phyloP scores from a whole-genome alignment of 192 early-diverging fungal genomes.

The Coemansia sp. region DNA sequence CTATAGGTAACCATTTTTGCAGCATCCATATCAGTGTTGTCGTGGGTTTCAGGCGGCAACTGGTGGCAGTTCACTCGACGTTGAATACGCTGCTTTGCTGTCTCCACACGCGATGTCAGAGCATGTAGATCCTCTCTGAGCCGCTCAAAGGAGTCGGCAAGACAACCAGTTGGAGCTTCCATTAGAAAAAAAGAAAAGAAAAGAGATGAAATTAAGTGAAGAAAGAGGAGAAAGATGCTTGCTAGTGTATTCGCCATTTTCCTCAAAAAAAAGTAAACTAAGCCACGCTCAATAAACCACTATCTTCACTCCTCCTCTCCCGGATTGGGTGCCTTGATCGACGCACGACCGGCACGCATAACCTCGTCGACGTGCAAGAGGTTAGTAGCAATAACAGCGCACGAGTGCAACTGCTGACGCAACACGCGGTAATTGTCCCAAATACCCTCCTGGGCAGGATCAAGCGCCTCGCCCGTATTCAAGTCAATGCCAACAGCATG shows the following conservation, averaged over 20 bases:
- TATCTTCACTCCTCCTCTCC: constrained; percentile 36
- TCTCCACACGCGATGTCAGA: too few species aligned
- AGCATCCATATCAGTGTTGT: too few species aligned
- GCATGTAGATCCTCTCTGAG: too few species aligned
- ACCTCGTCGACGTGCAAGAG: constrained; percentile 98
- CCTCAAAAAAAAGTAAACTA: background rate
- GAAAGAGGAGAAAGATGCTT: background rate
- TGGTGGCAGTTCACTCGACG: too few species aligned
- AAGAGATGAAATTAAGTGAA: background rate
- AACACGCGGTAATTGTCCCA: constrained; percentile 99
- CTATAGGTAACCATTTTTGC: too few species aligned
- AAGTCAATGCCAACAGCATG: constrained; percentile 95
- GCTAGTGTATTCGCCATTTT: background rate
- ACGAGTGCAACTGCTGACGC: constrained; percentile 95
- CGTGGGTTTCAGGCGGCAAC: too few species aligned
- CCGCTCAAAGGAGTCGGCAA: too few species aligned
- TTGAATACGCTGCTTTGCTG: too few species aligned
- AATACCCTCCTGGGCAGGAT: constrained; percentile 91
- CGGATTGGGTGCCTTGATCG: constrained; percentile 56
- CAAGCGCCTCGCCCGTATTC: constrained; percentile 90
- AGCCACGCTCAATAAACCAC: background rate
- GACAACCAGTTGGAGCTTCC: too few species aligned
- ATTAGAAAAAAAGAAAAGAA: constrained; percentile 1
- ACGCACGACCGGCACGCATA: constrained; percentile 76
- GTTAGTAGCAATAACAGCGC: constrained; percentile 97